phyloP scores from a whole-genome alignment of 805 yeast genomes.

The Naumovozyma baii region DNA sequence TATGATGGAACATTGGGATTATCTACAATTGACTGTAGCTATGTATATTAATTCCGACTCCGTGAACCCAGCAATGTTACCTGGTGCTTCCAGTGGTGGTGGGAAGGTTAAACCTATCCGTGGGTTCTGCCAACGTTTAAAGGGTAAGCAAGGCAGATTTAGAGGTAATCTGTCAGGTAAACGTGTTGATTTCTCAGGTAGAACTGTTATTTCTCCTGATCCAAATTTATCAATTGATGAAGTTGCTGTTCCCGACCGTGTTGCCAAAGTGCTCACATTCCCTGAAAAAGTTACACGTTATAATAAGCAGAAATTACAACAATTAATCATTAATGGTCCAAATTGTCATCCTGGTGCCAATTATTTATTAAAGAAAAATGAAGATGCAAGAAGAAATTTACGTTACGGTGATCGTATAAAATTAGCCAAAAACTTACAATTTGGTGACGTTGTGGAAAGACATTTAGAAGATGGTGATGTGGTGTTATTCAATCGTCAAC shows the following conservation, averaged over 20 bases:
- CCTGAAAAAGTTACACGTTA: conserved; percentile 92
- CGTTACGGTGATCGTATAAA: conserved; percentile 78
- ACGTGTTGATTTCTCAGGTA: conserved; percentile 95
- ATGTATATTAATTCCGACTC: conserved; percentile 96
- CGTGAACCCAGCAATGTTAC: conserved; percentile 68
- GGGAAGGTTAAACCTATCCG: conserved; percentile 66
- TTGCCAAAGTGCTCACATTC: conserved; percentile 88
- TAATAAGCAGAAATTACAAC: conserved; percentile 68
- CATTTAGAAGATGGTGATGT: conserved; percentile 96
- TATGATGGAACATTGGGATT: conserved; percentile 99
- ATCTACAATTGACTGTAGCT: conserved; percentile 87
- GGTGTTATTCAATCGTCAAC: conserved; percentile 93
- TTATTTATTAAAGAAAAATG: conserved; percentile 73
- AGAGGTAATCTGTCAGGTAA: conserved; percentile 97
- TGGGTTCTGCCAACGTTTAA: conserved; percentile 92
- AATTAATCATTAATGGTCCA: conserved; percentile 75
- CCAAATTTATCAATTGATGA: conserved; percentile 92
- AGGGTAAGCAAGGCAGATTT: conserved; percentile 98
- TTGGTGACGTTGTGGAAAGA: conserved; percentile 93
- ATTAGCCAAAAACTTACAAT: conserved; percentile 62
- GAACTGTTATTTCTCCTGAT: conserved; percentile 98
- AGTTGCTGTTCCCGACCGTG: conserved; percentile 96
- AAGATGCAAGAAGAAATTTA: conserved; percentile 76
- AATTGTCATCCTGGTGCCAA: conserved; percentile 93
- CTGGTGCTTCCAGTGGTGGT: conserved; percentile 48